A percentile compares a stretch with the other conserved stretches of the same genome.
These are phyloP conservation scores for Entrophospora sp. DNA, from an alignment of 192 early-diverging fungal species.

Conservation along the genomic window DNA sequence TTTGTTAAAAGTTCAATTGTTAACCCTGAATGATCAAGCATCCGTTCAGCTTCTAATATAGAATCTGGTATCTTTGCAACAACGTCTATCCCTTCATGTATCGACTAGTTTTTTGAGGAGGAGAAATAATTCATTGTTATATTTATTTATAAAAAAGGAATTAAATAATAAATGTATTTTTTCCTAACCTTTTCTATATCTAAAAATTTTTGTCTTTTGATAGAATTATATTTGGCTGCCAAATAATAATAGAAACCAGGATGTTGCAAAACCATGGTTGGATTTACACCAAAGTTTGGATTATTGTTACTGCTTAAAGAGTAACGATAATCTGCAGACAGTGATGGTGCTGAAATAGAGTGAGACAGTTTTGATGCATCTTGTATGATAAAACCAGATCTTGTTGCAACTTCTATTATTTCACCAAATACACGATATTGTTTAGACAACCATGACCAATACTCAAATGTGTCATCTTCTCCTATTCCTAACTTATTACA, in stretches of 20 bases:
- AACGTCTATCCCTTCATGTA: not conserved
- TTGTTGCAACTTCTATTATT: constrained; percentile 58
- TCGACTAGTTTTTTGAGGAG: not conserved
- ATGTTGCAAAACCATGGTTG: constrained; percentile 68
- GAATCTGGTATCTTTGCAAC: constrained; percentile 29
- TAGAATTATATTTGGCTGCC: constrained; percentile 66
- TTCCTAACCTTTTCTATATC: constrained; percentile 32
- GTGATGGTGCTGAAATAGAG: constrained; percentile 29
- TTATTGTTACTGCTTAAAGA: constrained; percentile 21
- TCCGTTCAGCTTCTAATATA: constrained; percentile 35
- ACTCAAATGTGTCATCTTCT: constrained; percentile 73
- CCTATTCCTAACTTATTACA: constrained; percentile 52
- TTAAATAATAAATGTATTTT: not conserved
- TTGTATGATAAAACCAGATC: constrained; percentile 59
- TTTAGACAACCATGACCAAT: constrained; percentile 76
- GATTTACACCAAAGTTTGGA: constrained; percentile 39
- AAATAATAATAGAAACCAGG: constrained; percentile 77
- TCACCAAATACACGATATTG: constrained; percentile 81
- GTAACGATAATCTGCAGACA: constrained; percentile 26
- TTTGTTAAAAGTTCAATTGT: constrained; percentile 84
- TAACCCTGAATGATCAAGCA: constrained; percentile 53
- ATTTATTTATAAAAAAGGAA: not conserved
- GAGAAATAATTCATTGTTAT: not conserved
- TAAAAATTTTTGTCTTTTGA: constrained; percentile 52
- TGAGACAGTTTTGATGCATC: constrained; percentile 21